These are phyloP conservation scores for Xylaria sp. DNA, from an alignment of 2,329 filamentous ascomycete genomes.

Conservation along the genomic window DNA sequence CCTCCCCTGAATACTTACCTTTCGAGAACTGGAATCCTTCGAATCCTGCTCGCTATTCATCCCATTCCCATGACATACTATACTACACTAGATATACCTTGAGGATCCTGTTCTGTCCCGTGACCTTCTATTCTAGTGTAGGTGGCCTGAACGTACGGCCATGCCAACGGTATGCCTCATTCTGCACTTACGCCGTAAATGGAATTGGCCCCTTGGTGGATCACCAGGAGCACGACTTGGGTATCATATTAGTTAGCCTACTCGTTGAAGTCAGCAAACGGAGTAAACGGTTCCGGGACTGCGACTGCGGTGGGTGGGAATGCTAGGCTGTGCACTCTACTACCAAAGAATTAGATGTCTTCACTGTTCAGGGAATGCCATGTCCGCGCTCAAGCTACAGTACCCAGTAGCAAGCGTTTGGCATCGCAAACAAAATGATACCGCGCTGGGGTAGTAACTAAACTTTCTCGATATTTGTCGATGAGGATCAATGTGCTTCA, in stretches of 20 bases:
- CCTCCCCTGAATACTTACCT: neutral
- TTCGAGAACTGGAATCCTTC: conserved; percentile 8
- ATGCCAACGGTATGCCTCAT: neutral
- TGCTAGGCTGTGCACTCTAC: no score
- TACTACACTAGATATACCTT: neutral
- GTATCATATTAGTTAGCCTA: neutral
- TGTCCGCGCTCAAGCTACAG: no score
- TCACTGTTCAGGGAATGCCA: no score
- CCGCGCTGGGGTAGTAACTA: no score
- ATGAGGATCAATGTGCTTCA: no score
- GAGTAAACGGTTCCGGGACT: no score
- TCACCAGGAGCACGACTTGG: neutral
- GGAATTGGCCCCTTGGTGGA: neutral
- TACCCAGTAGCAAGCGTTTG: no score
- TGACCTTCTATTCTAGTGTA: neutral
- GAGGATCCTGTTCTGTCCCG: neutral
- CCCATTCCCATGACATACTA: neutral
- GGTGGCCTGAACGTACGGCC: neutral
- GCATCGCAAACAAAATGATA: no score
- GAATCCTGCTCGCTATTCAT: neutral
- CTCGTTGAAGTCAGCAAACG: no score
- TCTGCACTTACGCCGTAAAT: neutral
- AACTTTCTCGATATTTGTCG: no score
- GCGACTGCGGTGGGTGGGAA: no score
- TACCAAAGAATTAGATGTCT: no score